Conservation (phyloP, 1,139 yeast genomes). For the Pneumocystis carinii region DNA sequence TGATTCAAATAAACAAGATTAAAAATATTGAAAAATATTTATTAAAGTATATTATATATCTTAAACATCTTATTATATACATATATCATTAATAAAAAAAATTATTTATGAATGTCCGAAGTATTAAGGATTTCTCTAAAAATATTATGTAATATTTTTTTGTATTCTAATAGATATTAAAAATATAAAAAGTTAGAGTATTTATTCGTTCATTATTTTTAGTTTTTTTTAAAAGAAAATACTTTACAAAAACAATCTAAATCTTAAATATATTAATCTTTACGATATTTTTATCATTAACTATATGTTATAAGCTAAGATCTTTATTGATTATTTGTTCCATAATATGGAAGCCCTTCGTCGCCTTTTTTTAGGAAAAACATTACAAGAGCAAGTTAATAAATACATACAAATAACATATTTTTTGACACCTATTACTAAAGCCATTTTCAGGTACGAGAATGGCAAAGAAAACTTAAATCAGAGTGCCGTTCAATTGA, state of each 20-base stretch:
- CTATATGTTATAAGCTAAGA: background rate
- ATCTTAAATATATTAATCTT: background rate
- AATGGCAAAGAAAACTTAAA: constrained; percentile 65
- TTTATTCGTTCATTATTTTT: background rate
- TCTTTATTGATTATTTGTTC: background rate
- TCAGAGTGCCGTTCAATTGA: constrained; percentile 77
- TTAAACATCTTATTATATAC: background rate
- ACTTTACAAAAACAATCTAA: background rate
- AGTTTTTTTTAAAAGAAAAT: background rate
- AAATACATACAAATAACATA: background rate
- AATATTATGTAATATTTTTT: too few relatives aligned
- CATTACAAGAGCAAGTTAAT: background rate
- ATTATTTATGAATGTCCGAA: background rate
- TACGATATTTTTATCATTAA: background rate
- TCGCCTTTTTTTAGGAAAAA: background rate
- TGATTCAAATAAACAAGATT: background rate
- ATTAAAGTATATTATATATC: background rate
- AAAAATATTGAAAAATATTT: background rate
- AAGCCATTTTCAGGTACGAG: constrained; percentile 27
- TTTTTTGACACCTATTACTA: background rate
- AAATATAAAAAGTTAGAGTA: too few relatives aligned
- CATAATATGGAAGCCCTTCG: background rate
- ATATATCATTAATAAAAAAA: background rate
- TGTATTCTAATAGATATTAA: too few relatives aligned
- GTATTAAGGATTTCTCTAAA: too few relatives aligned